Evolutionary conservation across 2,329 filamentous ascomycete species (phyloP).

Genomic region (Raffaelea ambrosiae): DNA sequence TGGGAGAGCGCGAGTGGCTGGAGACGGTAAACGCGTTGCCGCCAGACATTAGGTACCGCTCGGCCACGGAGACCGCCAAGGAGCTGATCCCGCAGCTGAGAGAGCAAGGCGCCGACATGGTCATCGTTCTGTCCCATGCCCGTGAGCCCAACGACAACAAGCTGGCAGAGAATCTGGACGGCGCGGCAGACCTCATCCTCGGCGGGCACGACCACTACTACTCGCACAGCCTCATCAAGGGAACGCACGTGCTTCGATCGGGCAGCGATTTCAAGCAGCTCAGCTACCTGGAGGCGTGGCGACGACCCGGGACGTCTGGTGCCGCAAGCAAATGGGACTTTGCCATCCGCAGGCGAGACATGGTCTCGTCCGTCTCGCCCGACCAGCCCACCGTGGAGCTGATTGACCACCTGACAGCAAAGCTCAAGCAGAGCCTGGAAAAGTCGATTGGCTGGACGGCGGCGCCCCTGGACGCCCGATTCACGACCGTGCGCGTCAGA

Average conservation of each 20-base stretch:
- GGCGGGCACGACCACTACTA: slow-evolving; percentile 92
- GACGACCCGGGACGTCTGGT: slow-evolving; percentile 34
- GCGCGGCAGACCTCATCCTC: slow-evolving; percentile 74
- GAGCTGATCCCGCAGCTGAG: slow-evolving; percentile 67
- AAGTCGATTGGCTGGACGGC: slow-evolving; percentile 79
- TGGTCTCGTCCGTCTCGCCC: slow-evolving; percentile 59
- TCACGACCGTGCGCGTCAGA: slow-evolving; percentile 66
- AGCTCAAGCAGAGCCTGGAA: slow-evolving; percentile 66
- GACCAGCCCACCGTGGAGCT: slow-evolving; percentile 53
- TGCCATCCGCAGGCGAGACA: slow-evolving; percentile 65
- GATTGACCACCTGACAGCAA: slow-evolving; percentile 61
- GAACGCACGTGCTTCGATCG: slow-evolving; percentile 75
- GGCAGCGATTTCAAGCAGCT: slow-evolving; percentile 90
- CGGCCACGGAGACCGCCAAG: slow-evolving; percentile 65
- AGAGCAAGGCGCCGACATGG: slow-evolving; percentile 69
- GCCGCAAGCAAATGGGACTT: slow-evolving; percentile 59
- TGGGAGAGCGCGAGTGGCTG: slow-evolving; percentile 83
- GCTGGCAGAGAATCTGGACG: slow-evolving; percentile 64
- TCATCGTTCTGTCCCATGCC: slow-evolving; percentile 78
- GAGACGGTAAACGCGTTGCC: slow-evolving; percentile 82
- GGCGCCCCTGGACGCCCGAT: slow-evolving; percentile 75
- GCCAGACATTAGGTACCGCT: slow-evolving; percentile 73
- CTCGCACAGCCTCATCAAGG: slow-evolving; percentile 66
- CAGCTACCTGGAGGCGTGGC: slow-evolving; percentile 74
- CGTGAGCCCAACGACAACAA: slow-evolving; percentile 86